Evolutionary conservation across 352 stramenopile genomes (phyloP), one percentile per base, ranked within the genome.

Genomic region (Pythium insidiosum): DNA sequence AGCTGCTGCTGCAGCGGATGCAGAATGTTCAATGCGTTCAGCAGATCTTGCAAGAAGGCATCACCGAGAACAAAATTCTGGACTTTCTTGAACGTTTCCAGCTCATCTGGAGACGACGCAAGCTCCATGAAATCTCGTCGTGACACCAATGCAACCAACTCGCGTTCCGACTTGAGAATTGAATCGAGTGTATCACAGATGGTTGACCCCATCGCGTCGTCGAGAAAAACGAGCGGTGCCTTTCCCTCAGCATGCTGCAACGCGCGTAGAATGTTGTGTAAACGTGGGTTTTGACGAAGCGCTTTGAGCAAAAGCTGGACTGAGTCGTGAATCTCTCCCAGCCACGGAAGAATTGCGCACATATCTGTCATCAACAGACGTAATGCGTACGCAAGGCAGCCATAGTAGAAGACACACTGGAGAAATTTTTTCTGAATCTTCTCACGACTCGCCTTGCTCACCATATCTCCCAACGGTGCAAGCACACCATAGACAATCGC

Each of bases 11-110:
- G 71, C 21, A 87, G 47, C 25, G 74, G 74, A 33, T 56, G 63
- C 13, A 87, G 38, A 12, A 84, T 60, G 37, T 62, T 73, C 23
- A 77, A 51, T n/a, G 74, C 60, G 43, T 83, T 81, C 12, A 59
- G 36, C 21, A 83, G 40, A 31, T 87, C 68, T 36, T 76, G 61
- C 4, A 78, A 46, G 47, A 84, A 87, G 0, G 59, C 67, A 28
- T 87, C 74, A 4, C 71, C 58, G 7, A 87, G 42, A 12, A 87
- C 64, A 38, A 87, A 87, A 40, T 84, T 69, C 53, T 84, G 74
- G 6, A 84, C 60, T 1, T 67, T 58, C 38, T 66, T 70, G 21
- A 70, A 53, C 15, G 62, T 66, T 26, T 68, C 62, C n/a, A 78
- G 65, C 26, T 84, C 62, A 25, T 54, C 50, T 0, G 31, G 10